Conservation (phyloP, 495 filamentous ascomycete genomes). For the Aspergillus conjunctus region DNA sequence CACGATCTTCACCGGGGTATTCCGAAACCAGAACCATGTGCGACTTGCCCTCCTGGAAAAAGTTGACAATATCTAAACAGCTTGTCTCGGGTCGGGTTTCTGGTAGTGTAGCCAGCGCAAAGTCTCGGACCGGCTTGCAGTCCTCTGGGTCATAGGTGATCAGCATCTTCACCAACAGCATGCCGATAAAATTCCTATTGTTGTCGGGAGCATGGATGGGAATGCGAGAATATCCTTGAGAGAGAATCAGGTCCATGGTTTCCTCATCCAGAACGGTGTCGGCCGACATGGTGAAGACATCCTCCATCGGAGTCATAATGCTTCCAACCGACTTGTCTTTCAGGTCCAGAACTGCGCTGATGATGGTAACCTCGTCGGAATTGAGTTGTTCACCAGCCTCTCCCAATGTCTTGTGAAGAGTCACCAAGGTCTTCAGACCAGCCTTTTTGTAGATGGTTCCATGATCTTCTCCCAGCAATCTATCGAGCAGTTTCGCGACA, state of each 20-base stretch:
- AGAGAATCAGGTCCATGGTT: conserved; percentile 90
- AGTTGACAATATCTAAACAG: conserved; percentile 97
- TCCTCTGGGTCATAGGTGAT: conserved; percentile 99
- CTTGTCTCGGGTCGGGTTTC: conserved; percentile 94
- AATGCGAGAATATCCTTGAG: conserved; percentile 92
- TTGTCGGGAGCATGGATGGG: conserved; percentile 90
- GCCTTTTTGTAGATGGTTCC: conserved; percentile 96
- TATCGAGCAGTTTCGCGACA: conserved; percentile 86
- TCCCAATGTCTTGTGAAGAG: conserved; percentile 87
- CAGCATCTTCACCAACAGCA: conserved; percentile 96
- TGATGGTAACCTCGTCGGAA: conserved; percentile 97
- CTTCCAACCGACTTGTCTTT: conserved; percentile 93
- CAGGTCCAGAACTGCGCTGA: conserved; percentile 91
- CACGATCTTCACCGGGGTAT: conserved; percentile 81
- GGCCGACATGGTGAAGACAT: conserved; percentile 92
- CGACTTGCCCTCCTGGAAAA: conserved; percentile 98
- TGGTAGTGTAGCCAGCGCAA: conserved; percentile 88
- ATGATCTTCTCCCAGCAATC: conserved; percentile 85
- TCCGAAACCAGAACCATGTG: conserved; percentile 98
- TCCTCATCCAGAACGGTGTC: conserved; percentile 88
- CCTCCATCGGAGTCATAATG: conserved; percentile 98
- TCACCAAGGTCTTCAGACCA: conserved; percentile 87
- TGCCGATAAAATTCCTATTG: conserved; percentile 84
- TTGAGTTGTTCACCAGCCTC: conserved; percentile 86
- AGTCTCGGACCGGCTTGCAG: conserved; percentile 77